Percentiles rank a stretch among this genome's conserved stretches.
phyloP scores from a whole-genome alignment of 495 filamentous ascomycete species.

The Neurospora discreta region DNA sequence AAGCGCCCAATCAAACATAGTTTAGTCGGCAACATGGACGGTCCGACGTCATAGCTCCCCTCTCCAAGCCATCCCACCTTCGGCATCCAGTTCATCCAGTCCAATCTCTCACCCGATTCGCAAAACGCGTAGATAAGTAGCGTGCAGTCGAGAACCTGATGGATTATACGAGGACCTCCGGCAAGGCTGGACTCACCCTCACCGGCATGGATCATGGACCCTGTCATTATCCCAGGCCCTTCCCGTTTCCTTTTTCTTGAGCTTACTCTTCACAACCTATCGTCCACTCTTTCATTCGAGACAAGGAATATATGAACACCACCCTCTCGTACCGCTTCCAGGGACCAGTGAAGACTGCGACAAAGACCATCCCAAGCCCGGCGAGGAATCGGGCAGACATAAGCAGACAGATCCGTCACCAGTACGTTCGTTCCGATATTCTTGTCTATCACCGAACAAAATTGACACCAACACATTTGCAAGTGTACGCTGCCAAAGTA shows the following conservation, averaged over 20 bases:
- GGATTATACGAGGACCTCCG: not conserved
- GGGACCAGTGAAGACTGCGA: too few relatives aligned
- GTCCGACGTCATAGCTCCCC: not conserved
- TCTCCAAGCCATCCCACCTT: not conserved
- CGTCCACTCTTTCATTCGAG: too few relatives aligned
- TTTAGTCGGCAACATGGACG: not conserved
- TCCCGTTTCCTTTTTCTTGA: not conserved
- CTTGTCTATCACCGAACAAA: not conserved
- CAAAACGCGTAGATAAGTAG: not conserved
- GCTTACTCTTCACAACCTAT: not conserved
- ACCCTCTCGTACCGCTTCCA: too few relatives aligned
- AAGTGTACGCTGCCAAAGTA: constrained; percentile 11
- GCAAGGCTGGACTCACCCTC: not conserved
- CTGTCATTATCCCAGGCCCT: not conserved
- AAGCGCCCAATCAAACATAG: not conserved
- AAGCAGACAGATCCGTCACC: not conserved
- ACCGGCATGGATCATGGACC: not conserved
- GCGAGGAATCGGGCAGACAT: not conserved
- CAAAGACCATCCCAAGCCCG: not conserved
- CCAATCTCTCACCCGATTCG: not conserved
- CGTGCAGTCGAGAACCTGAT: not conserved
- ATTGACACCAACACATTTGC: not conserved
- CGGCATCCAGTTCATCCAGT: not conserved
- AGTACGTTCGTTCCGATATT: not conserved
- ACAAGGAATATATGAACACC: too few relatives aligned